Evolutionary conservation across 345 rosid genomes (phyloP).

Genomic region (Bretschneidera sinensis): DNA sequence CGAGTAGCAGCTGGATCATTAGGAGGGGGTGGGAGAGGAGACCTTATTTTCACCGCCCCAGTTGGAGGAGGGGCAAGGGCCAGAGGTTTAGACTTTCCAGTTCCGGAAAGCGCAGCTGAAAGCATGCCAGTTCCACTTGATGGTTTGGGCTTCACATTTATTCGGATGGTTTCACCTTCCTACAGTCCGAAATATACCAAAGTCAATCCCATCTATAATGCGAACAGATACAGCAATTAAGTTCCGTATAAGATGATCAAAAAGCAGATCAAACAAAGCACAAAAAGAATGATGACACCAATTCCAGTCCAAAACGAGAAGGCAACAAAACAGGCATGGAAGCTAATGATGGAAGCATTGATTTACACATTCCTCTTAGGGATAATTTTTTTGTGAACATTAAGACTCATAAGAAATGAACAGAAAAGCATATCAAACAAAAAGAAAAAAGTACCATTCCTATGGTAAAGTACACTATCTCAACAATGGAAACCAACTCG

Average conservation of each 20-base stretch:
- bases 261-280: too few relatives aligned
- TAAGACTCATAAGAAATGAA: too few relatives aligned
- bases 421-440: not conserved
- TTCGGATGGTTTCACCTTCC: conserved; percentile 99
- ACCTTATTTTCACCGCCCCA: conserved; percentile 52
- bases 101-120: conserved; percentile 68
- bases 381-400: too few relatives aligned
- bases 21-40: conserved; percentile 92
- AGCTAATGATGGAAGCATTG: too few relatives aligned
- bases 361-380: too few relatives aligned
- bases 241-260: not conserved
- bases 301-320: too few relatives aligned
- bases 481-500: not conserved
- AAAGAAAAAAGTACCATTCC: too few relatives aligned
- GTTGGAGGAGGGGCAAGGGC: conserved; percentile 82
- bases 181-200: conserved; percentile 24
- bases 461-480: too few relatives aligned
- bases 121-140: conserved; percentile 94
- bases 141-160: conserved; percentile 88
- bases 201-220: too few relatives aligned
- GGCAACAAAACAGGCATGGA: too few relatives aligned
- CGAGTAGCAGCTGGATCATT: conserved; percentile 69
- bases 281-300: too few relatives aligned
- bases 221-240: too few relatives aligned
- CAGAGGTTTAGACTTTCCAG: conserved; percentile 54